These are phyloP conservation scores for Uromyces viciae-fabae DNA, from an alignment of 1,284 basidiomycete species.

Conservation along the genomic window DNA sequence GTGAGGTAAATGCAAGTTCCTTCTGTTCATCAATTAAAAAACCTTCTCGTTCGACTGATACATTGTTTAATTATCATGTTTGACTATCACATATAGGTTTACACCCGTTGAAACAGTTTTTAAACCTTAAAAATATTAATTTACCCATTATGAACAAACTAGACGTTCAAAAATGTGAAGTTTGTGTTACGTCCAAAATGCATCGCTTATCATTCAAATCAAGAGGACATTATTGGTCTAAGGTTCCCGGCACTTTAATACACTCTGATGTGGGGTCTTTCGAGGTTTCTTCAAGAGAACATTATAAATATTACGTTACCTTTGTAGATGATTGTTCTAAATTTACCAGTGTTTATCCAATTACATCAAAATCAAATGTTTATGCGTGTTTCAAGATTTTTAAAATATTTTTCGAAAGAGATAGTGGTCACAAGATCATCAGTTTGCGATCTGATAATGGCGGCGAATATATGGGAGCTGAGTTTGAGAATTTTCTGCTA, in stretches of 20 bases:
- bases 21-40: too few relatives aligned
- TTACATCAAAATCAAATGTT: background rate
- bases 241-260: background rate
- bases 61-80: too few relatives aligned
- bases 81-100: too few relatives aligned
- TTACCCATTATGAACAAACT: background rate
- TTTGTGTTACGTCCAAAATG: background rate
- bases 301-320: background rate
- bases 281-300: background rate
- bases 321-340: constrained; percentile 1
- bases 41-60: too few relatives aligned
- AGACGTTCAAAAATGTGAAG: background rate
- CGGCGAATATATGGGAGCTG: background rate
- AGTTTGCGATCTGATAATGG: background rate
- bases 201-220: background rate
- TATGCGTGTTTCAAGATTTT: constrained; percentile 52
- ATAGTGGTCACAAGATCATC: constrained; percentile 40
- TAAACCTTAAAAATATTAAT: too few relatives aligned
- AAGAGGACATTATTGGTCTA: background rate
- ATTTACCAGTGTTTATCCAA: background rate
- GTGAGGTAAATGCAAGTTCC: too few relatives aligned
- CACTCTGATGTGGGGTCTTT: constrained; percentile 5
- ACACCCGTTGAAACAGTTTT: too few relatives aligned
- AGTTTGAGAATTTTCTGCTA: background rate
- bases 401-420: constrained; percentile 51